Percentiles rank a stretch among this genome's conserved stretches.
Conservation (phyloP, 2,329 filamentous ascomycete genomes). For the Fusarium dlaminii region DNA sequence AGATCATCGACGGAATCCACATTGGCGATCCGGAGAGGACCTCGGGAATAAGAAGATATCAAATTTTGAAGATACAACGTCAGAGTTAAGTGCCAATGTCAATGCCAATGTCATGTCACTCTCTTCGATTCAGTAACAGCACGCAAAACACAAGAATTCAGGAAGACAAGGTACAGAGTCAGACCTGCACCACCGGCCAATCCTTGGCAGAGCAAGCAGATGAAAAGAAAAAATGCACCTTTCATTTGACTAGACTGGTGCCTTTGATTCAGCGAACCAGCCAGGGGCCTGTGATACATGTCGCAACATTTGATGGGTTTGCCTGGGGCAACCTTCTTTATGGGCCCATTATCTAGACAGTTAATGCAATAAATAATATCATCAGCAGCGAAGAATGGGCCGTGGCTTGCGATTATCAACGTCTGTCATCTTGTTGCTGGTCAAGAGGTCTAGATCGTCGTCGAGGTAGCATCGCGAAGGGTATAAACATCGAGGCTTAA, state of each 20-base stretch:
- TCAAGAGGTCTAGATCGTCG: conserved; percentile 16
- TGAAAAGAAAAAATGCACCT: neutral
- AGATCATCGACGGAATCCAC: conserved; percentile 30
- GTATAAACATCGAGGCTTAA: conserved; percentile 27
- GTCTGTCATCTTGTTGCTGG: conserved; percentile 10
- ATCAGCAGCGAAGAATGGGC: neutral
- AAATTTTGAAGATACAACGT: neutral
- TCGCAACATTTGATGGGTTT: conserved; percentile 16
- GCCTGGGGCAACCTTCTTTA: conserved; percentile 30
- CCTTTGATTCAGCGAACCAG: conserved; percentile 17
- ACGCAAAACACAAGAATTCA: neutral
- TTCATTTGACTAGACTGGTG: neutral
- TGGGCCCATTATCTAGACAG: conserved; percentile 3
- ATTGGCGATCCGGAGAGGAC: conserved; percentile 15
- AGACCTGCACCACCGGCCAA: conserved; percentile 14
- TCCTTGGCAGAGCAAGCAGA: conserved; percentile 25
- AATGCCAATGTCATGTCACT: conserved; percentile 4
- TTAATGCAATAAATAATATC: neutral
- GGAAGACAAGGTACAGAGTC: conserved; percentile 6
- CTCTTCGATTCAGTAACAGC: neutral
- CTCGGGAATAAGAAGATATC: conserved; percentile 17
- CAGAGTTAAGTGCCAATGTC: conserved; percentile 1
- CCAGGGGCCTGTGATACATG: conserved; percentile 30
- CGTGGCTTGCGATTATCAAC: conserved; percentile 23
- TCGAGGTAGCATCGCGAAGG: conserved; percentile 19